Base-by-base conservation (phyloP, 148 eudicot genomes). In the Diospyros lotus region DNA sequence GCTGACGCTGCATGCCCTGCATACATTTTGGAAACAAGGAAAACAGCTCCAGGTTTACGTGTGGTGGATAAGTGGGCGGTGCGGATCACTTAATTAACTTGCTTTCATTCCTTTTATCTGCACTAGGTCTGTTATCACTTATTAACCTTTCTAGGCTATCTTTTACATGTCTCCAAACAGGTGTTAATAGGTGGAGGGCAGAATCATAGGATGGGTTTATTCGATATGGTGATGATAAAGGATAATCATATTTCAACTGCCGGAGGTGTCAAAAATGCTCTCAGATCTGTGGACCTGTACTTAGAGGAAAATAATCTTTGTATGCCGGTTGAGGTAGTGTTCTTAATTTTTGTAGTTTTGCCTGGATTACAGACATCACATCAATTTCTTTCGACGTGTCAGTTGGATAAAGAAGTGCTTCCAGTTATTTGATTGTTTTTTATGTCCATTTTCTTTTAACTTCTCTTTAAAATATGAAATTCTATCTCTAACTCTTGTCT, bases 61-160 rank as follows among this genome's bases (percentile, higher is more conserved):
- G 79, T 94, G 89, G 91, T 92, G 89, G 98, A 94, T 80, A 94
- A 94, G 86, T 94, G 98, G 98, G 98, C 98, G 81, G 98, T 94
- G 70, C 76, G 72, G 76, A 82, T 76, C 79, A 69, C 82, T 83
- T 79, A 66, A 81, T 78, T 79, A 66, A 81, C 77, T 77, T 69
- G 42, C 61, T 69, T 2, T 13, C 17, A 40, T 60, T 28, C 6
- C 52, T 46, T 6, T 15, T 10, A n/a, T 12, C 77, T 72, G 50
- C 40, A 41, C 72, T 5, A 55, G 44, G 40, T 51, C 62, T 44
- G 14, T 52, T 18, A 2, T 45, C 4, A 48, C 8, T 58, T 10
- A 28, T 42, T 53, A 56, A 42, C 51, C 73, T 13, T 63, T 58
- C 69, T 13, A 59, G 50, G 46, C 15, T 11, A 61, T 42, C 41